Evolutionary conservation across 352 stramenopile genomes (phyloP), one percentile per base, ranked within the genome.

Genomic region (Phytophthora cryptogea): DNA sequence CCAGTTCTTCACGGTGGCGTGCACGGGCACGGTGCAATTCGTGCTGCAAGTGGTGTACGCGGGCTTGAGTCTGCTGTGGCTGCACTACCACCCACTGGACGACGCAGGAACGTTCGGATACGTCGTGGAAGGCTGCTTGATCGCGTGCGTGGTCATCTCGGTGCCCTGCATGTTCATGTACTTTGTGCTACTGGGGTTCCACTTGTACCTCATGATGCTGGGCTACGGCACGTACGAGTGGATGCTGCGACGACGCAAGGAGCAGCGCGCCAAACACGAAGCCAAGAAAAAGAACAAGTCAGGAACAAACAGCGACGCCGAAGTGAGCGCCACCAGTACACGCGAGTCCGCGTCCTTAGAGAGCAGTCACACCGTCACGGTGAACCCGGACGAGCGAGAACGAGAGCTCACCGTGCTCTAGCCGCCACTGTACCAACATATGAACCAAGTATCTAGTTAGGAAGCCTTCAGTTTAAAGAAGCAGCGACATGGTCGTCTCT

Each of bases 141-240:
- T 83, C 14, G 59, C 54, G 16, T 80, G 78, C 40, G 54, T 89
- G 54, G 44, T 83, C 37, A 76, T 92, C 46, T 94, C 84, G 1
- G 68, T 90, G 39, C 86, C 86, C 8, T 94, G 84, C 69, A 88
- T 80, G 49, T 66, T 92, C 57, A 92, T 95, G 84, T 95, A 95
- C 60, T 88, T 89, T 20, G 81, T 93, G 27, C 63, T 95, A 28
- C 54, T 95, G 28, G 79, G 80, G 23, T 95, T 95, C 58, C 86
- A 95, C 65, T 36, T 95, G 0, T 92, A 78, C 46, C 80, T 95
- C 53, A 77, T 83, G 66, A 74, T 81, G 27, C 70, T 92, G 52
- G 86, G 86, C 17, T 94, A 89, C 58, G 86, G 86, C 44, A 95
- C 86, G 36, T 95, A 95, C 70, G 86, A 95, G 66, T 95, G 85